A percentile compares a stretch with the other conserved stretches of the same genome.
phyloP scores from a whole-genome alignment of 352 stramenopile species.

The Phytophthora colocasiae region DNA sequence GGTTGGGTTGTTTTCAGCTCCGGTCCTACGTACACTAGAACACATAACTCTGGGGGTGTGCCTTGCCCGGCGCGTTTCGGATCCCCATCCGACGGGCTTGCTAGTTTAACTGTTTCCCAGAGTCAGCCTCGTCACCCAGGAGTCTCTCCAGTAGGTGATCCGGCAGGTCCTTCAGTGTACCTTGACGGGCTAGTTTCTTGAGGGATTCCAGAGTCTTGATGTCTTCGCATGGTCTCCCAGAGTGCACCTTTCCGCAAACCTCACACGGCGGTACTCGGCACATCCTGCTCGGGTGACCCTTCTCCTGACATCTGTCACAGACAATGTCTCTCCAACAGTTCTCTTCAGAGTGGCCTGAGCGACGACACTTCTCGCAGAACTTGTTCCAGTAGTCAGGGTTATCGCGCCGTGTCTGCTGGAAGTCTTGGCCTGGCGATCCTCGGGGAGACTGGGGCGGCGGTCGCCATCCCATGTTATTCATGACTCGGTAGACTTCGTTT shows the following conservation, averaged over 20 bases:
- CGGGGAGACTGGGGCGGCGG: not conserved
- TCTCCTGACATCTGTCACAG: not conserved
- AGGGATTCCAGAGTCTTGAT: not conserved
- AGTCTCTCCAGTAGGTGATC: too few species aligned
- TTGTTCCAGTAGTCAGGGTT: not conserved
- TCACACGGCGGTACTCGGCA: not conserved
- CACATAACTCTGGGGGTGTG: too few species aligned
- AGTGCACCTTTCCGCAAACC: not conserved
- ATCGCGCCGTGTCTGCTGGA: not conserved
- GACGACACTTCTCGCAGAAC: not conserved
- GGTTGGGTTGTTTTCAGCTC: too few species aligned
- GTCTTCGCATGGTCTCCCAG: too few species aligned
- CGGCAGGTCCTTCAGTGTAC: too few species aligned
- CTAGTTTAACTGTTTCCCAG: too few species aligned
- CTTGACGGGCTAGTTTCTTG: not conserved
- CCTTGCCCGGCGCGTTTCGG: too few species aligned
- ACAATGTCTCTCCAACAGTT: constrained; percentile 1
- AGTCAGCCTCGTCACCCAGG: too few species aligned
- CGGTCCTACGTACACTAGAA: too few species aligned
- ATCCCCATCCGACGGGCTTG: too few species aligned
- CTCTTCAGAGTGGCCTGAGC: not conserved
- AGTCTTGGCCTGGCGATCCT: not conserved
- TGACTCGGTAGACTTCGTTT: not conserved
- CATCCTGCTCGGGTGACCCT: not conserved
- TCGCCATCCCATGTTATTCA: not conserved